Percentiles rank a stretch among this genome's conserved stretches.
phyloP scores from a whole-genome alignment of 2,329 filamentous ascomycete genomes.

The Fusarium sp. region DNA sequence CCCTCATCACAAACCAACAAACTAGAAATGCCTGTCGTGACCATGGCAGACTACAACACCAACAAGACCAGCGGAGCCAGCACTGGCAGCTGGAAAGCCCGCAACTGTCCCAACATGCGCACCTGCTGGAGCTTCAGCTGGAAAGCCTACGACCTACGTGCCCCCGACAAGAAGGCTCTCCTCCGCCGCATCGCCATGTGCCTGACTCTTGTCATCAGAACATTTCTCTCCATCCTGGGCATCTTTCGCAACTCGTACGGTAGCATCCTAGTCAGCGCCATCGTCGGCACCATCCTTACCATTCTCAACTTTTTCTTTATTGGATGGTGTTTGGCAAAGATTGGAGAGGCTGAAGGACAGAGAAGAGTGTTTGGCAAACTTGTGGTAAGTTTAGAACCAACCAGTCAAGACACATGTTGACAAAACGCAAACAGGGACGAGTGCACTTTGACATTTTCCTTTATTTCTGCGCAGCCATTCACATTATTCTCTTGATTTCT shows the following conservation, averaged over 20 bases:
- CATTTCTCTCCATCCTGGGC: neutral
- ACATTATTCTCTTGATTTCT: neutral
- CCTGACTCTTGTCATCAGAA: neutral
- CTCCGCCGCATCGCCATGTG: neutral
- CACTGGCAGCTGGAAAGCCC: neutral
- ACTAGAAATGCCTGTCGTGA: neutral
- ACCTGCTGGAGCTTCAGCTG: neutral
- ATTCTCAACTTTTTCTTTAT: conserved; percentile 1
- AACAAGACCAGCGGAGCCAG: neutral
- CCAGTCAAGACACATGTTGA: neutral
- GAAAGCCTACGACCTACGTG: neutral
- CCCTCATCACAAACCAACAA: neutral
- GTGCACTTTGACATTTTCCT: neutral
- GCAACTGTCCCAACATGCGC: conserved; percentile 1
- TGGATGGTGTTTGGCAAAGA: neutral
- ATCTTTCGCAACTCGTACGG: neutral
- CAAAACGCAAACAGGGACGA: neutral
- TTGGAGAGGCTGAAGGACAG: neutral
- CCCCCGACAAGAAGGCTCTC: neutral
- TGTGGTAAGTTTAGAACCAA: neutral
- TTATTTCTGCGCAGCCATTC: neutral
- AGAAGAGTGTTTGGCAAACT: neutral
- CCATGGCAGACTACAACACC: neutral
- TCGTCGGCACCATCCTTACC: neutral
- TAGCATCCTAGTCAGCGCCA: neutral